Conservation (phyloP, 352 stramenopile species). For the Pythium diclinum region DNA sequence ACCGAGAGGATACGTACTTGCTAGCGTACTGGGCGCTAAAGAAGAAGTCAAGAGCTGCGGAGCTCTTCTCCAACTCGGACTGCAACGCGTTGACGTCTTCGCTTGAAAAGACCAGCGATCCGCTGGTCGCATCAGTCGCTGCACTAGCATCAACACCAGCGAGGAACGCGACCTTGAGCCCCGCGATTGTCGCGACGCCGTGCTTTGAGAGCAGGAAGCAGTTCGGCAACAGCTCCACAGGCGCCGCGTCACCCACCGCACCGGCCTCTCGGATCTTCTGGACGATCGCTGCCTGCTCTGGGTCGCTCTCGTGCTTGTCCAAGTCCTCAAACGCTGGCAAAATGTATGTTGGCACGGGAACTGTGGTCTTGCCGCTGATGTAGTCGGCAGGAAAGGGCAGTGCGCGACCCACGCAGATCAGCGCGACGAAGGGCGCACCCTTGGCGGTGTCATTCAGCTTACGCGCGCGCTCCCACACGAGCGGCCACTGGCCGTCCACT, state of each 20-base stretch:
- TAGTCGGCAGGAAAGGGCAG: slow-evolving; percentile 56
- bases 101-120: slow-evolving; percentile 2
- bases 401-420: slow-evolving; percentile 57
- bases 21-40: slow-evolving; percentile 51
- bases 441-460: slow-evolving; percentile 67
- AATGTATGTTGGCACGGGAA: slow-evolving; percentile 65
- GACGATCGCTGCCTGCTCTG: slow-evolving; percentile 34
- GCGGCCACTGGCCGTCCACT: slow-evolving; percentile 54
- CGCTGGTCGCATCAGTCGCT: neutral
- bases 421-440: slow-evolving; percentile 50
- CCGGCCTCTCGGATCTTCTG: slow-evolving; percentile 33
- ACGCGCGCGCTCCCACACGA: slow-evolving; percentile 63
- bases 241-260: neutral
- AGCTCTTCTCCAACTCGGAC: slow-evolving; percentile 19
- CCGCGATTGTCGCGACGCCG: slow-evolving; percentile 34
- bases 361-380: slow-evolving; percentile 30
- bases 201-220: slow-evolving; percentile 47
- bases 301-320: slow-evolving; percentile 27
- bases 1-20: slow-evolving; percentile 22
- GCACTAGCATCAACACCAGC: slow-evolving; percentile 3
- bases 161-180: slow-evolving; percentile 31
- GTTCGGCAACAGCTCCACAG: slow-evolving; percentile 44
- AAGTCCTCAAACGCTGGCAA: slow-evolving; percentile 36
- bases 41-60: slow-evolving; percentile 51
- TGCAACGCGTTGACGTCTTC: slow-evolving; percentile 23